Conservation (phyloP, 495 filamentous ascomycete genomes). For the Alectoria sarmentosa region DNA sequence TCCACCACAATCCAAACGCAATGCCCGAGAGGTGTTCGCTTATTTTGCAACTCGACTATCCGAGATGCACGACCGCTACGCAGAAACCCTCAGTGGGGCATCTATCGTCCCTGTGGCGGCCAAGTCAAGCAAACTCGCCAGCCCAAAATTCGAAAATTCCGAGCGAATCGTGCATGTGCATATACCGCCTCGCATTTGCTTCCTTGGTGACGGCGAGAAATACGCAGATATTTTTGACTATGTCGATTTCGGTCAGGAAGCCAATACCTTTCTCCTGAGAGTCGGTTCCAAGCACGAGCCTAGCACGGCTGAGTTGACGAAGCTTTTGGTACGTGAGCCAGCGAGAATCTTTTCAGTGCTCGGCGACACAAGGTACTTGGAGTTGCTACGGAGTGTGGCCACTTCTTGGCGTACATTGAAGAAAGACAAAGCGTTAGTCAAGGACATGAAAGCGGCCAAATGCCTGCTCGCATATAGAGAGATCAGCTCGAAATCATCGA, state of each 20-base stretch:
- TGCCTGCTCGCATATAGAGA: conserved; percentile 79
- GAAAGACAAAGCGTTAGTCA: conserved; percentile 69
- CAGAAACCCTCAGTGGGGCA: conserved; percentile 51
- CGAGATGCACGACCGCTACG: conserved; percentile 58
- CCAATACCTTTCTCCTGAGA: conserved; percentile 78
- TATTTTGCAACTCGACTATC: conserved; percentile 73
- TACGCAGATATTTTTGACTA: conserved; percentile 94
- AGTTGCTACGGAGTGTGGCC: conserved; percentile 68
- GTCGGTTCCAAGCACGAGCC: conserved; percentile 88
- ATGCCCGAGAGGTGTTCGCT: conserved; percentile 64
- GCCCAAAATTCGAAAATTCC: conserved; percentile 31
- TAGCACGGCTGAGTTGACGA: conserved; percentile 74
- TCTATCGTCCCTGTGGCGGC: conserved; percentile 62
- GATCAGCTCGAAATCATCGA: conserved; percentile 39
- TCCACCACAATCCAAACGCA: conserved; percentile 56
- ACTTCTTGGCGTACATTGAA: conserved; percentile 61
- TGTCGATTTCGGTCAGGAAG: conserved; percentile 82
- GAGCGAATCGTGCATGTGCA: conserved; percentile 39
- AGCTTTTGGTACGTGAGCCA: conserved; percentile 69
- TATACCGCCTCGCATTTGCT: conserved; percentile 62
- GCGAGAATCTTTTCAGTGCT: conserved; percentile 69
- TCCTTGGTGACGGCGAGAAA: conserved; percentile 63
- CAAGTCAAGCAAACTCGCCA: conserved; percentile 28
- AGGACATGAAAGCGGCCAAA: conserved; percentile 62
- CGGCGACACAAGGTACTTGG: conserved; percentile 73